Conservation (phyloP, 129 eudicot species). For the Logfia minima region DNA sequence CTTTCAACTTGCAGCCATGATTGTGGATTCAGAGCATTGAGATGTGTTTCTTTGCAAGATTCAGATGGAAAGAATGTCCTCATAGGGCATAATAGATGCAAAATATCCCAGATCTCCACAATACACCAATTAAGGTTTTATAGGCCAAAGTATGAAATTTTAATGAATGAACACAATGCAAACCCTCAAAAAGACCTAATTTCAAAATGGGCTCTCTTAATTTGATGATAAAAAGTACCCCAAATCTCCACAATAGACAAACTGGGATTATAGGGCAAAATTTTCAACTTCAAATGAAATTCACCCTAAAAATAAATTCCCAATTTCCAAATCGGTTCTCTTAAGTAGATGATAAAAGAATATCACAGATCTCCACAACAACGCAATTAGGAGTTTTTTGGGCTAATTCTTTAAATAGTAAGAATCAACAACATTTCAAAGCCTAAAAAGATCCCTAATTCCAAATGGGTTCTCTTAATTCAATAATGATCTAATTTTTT, state of each 20-base stretch:
- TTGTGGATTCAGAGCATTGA: conserved; percentile 82
- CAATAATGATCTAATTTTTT: background rate
- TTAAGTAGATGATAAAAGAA: background rate
- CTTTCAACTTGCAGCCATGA: conserved; percentile 99
- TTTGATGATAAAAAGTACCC: background rate
- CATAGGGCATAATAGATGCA: conserved; percentile 76
- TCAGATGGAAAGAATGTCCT: conserved; percentile 87
- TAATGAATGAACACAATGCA: conserved; percentile 19
- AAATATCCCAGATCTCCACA: conserved; percentile 94
- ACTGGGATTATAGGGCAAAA: conserved; percentile 5
- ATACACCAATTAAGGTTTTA: conserved; percentile 38
- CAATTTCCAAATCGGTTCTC: conserved; percentile 19
- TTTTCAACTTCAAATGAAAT: conserved; percentile 35
- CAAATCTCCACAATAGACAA: background rate
- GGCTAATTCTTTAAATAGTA: conserved; percentile 23
- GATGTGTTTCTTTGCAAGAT: conserved; percentile 80
- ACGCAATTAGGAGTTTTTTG: conserved; percentile 15
- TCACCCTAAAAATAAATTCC: conserved; percentile 42
- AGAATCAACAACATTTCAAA: conserved; percentile 17
- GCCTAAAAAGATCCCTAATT: conserved; percentile 19
- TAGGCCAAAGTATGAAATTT: conserved; percentile 8
- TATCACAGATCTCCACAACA: background rate
- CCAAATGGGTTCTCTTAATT: conserved; percentile 16
- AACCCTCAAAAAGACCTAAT: conserved; percentile 26
- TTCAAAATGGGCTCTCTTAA: conserved; percentile 13